These are phyloP conservation scores for Blastocystis sp. DNA, from an alignment of 352 stramenopile species.

Conservation along the genomic window DNA sequence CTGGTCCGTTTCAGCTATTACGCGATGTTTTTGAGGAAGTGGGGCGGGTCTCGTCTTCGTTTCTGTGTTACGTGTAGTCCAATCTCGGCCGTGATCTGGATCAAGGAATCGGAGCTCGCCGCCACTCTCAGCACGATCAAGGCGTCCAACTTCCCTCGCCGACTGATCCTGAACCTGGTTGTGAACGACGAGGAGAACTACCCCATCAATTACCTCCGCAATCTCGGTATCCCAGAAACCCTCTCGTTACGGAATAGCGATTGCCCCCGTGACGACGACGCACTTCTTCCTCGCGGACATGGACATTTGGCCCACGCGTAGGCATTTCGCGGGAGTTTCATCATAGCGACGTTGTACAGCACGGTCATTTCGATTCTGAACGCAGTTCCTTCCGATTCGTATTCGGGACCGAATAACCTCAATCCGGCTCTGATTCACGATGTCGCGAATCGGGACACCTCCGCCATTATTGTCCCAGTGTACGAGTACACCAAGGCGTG, in stretches of 20 bases:
- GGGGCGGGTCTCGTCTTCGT: neutral
- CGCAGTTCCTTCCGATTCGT: neutral
- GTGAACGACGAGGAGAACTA: slow-evolving; percentile 13
- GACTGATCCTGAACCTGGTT: slow-evolving; percentile 22
- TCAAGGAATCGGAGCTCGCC: neutral
- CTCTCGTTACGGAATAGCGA: slow-evolving; percentile 4
- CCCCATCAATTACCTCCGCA: slow-evolving; percentile 64
- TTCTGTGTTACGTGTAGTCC: neutral
- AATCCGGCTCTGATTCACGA: slow-evolving; percentile 5
- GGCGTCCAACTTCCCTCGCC: slow-evolving; percentile 14
- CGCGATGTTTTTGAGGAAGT: slow-evolving; percentile 37
- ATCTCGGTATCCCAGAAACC: neutral
- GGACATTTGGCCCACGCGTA: slow-evolving; percentile 62
- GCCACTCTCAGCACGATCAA: neutral
- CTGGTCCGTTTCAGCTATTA: slow-evolving; percentile 49
- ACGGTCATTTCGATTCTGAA: slow-evolving; percentile 33
- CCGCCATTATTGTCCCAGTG: slow-evolving; percentile 54
- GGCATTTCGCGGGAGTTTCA: neutral
- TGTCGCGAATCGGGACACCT: neutral
- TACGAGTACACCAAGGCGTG: slow-evolving; percentile 43
- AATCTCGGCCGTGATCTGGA: slow-evolving; percentile 49
- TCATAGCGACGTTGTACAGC: slow-evolving; percentile 15
- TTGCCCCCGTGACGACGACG: slow-evolving; percentile 18
- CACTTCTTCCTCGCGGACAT: slow-evolving; percentile 71
- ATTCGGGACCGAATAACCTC: neutral